phyloP scores from a whole-genome alignment of 208 protist genomes.

The Strigomonas culicis region DNA sequence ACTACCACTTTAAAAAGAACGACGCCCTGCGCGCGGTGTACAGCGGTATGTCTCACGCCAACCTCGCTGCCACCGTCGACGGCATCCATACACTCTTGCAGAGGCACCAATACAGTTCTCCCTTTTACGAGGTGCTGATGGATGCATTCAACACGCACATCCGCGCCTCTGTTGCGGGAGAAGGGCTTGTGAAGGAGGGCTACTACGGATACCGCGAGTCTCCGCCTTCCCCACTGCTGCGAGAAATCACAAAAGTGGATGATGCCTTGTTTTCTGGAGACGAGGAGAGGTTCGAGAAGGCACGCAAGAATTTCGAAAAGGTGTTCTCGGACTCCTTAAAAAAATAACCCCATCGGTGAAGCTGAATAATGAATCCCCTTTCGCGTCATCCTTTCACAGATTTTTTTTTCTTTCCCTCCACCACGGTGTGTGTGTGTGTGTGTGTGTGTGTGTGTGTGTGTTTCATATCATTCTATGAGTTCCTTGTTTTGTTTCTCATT shows the following conservation, averaged over 20 bases:
- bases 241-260: slow-evolving; percentile 50
- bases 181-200: slow-evolving; percentile 64
- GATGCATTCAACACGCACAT: slow-evolving; percentile 77
- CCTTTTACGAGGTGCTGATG: slow-evolving; percentile 85
- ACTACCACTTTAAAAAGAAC: slow-evolving; percentile 71
- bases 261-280: slow-evolving; percentile 65
- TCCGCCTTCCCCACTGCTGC: slow-evolving; percentile 31
- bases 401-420: slow-evolving; percentile 1
- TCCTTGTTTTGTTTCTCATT: slow-evolving; percentile 7
- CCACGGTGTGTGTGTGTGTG: no score
- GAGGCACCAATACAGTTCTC: slow-evolving; percentile 23
- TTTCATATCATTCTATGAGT: no score
- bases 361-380: slow-evolving; percentile 4
- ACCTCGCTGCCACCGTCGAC: slow-evolving; percentile 41
- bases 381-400: background rate
- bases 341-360: no score
- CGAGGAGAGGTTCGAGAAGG: slow-evolving; percentile 50
- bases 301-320: slow-evolving; percentile 41
- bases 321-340: slow-evolving; percentile 24
- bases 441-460: no score
- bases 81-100: slow-evolving; percentile 62
- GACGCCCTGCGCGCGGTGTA: slow-evolving; percentile 64
- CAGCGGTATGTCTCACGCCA: slow-evolving; percentile 15
- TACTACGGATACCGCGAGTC: slow-evolving; percentile 43
- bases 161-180: slow-evolving; percentile 59